phyloP scores from a whole-genome alignment of 2,329 filamentous ascomycete genomes.

The Monilinia fructigena region DNA sequence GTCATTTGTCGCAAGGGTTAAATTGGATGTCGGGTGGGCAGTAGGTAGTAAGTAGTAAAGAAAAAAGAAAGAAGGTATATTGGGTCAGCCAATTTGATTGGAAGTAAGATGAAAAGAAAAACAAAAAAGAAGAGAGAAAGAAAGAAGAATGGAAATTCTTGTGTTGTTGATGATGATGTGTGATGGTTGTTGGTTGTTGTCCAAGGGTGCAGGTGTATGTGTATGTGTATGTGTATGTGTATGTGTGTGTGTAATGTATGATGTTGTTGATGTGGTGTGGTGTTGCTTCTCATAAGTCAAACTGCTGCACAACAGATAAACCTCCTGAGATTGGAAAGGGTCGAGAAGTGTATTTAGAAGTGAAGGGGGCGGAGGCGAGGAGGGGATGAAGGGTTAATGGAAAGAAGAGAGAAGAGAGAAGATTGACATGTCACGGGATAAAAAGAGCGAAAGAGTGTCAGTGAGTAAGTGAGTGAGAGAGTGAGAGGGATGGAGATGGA shows the following conservation, averaged over 20 bases:
- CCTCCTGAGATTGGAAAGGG: not conserved
- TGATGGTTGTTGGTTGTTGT: not conserved
- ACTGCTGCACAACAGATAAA: not conserved
- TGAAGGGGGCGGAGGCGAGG: not conserved
- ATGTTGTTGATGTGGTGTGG: not conserved
- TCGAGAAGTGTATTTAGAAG: not conserved
- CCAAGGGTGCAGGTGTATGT: not conserved
- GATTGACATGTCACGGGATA: not conserved
- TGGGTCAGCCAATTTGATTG: not conserved
- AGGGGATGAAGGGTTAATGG: not conserved
- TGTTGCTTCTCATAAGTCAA: not conserved
- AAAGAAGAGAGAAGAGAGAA: not conserved
- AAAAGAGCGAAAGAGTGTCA: not conserved
- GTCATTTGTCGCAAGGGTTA: not conserved
- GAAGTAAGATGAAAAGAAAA: not conserved
- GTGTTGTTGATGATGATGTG: not conserved
- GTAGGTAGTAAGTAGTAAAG: no score
- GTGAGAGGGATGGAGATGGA: no score
- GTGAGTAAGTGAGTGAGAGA: no score
- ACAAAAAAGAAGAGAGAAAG: not conserved
- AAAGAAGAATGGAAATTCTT: not conserved
- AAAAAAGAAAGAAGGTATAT: slow-evolving; percentile 8
- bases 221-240: no score
- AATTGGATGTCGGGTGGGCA: not conserved
- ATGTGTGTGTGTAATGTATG: not conserved